Conservation (phyloP, 1,284 basidiomycete genomes). For the Microbotryomycetes sp. region DNA sequence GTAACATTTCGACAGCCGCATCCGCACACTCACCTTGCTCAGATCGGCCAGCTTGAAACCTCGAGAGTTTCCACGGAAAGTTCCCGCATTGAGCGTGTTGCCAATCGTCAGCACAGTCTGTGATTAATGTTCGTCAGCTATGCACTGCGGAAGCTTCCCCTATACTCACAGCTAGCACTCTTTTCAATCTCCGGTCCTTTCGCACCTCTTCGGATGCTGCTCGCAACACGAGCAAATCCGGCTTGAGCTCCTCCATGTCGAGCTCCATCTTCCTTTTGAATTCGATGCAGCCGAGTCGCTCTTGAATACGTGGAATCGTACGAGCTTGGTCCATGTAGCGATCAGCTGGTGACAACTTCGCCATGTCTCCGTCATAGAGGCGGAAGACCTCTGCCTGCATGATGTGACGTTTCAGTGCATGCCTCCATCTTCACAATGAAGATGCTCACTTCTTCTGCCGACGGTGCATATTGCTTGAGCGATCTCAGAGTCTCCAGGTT, state of each 20-base stretch:
- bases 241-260: slow-evolving; percentile 74
- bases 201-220: slow-evolving; percentile 68
- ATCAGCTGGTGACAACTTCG: slow-evolving; percentile 56
- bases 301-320: slow-evolving; percentile 61
- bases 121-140: not conserved
- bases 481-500: slow-evolving; percentile 65
- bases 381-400: slow-evolving; percentile 57
- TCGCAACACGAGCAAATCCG: slow-evolving; percentile 69
- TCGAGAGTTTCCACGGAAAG: slow-evolving; percentile 70
- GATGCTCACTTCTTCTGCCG: slow-evolving; percentile 62
- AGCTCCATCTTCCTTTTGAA: slow-evolving; percentile 73
- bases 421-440: not conserved
- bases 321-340: slow-evolving; percentile 70
- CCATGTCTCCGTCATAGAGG: slow-evolving; percentile 53
- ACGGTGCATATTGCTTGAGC: slow-evolving; percentile 66
- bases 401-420: not conserved
- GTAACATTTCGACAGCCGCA: not conserved
- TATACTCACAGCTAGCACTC: slow-evolving; percentile 57
- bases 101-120: slow-evolving; percentile 53
- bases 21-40: slow-evolving; percentile 56
- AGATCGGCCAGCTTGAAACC: slow-evolving; percentile 79
- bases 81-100: slow-evolving; percentile 72
- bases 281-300: slow-evolving; percentile 71
- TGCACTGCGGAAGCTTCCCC: not conserved
- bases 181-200: slow-evolving; percentile 60